Evolutionary conservation across 2,329 filamentous ascomycete genomes (phyloP).

Genomic region (Colletotrichum kahawae): DNA sequence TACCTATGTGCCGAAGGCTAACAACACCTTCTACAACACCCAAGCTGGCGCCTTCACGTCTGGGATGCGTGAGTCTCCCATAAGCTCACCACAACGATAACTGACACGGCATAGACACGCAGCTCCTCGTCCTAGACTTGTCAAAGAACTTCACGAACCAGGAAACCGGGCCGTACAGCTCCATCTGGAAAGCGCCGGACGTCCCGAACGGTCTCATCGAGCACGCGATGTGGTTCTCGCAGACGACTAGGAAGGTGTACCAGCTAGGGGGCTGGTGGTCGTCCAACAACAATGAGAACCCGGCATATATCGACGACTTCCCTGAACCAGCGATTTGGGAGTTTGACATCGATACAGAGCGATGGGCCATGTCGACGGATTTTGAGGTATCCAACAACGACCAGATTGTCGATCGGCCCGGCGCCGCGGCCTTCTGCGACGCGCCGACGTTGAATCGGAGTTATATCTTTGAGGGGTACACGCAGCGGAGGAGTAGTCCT

Average conservation of each 20-base stretch:
- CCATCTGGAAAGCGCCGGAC: conserved; percentile 19
- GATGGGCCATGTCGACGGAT: background rate
- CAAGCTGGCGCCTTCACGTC: background rate
- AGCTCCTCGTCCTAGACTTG: conserved; percentile 26
- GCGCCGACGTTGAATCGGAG: conserved; percentile 19
- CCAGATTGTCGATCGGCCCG: conserved; percentile 14
- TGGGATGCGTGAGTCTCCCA: conserved; percentile 6
- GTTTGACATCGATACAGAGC: background rate
- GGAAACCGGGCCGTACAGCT: conserved; percentile 14
- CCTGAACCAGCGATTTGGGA: conserved; percentile 12
- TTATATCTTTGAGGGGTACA: conserved; percentile 24
- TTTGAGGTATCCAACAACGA: conserved; percentile 13
- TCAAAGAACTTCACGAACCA: conserved; percentile 24
- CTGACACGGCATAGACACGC: background rate
- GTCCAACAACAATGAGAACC: conserved; percentile 20
- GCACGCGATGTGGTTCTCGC: conserved; percentile 25
- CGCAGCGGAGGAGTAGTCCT: conserved; percentile 17
- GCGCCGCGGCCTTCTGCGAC: conserved; percentile 23
- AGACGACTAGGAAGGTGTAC: conserved; percentile 21
- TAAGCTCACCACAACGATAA: rapidly evolving
- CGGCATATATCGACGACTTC: conserved; percentile 9
- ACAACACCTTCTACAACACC: conserved; percentile 10
- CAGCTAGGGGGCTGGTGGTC: conserved; percentile 27
- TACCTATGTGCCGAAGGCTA: conserved; percentile 19
- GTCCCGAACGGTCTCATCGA: conserved; percentile 24